A percentile compares a stretch with the other conserved stretches of the same genome.
phyloP scores from a whole-genome alignment of 192 early-diverging fungal species.

The Cladochytrium replicatum region DNA sequence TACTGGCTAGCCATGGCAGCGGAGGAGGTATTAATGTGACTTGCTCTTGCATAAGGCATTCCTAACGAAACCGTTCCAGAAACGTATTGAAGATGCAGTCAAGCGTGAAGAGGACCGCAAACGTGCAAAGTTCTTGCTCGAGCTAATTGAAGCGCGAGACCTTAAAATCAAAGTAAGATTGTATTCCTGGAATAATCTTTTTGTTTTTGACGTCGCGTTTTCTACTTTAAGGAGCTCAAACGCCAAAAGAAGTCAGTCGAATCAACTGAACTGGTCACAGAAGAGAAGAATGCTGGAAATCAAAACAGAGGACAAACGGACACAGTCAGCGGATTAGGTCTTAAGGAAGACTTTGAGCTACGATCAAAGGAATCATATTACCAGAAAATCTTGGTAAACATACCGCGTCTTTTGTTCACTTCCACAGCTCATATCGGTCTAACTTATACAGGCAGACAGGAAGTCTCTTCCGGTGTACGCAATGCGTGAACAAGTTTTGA shows the following conservation, averaged over 20 bases:
- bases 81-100: background rate
- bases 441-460: slow-evolving; percentile 29
- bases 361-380: no score
- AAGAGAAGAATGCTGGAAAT: background rate
- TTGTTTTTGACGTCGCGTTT: no score
- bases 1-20: slow-evolving; percentile 46
- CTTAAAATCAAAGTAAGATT: slow-evolving; percentile 3
- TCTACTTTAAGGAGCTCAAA: no score
- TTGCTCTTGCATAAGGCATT: slow-evolving; percentile 16
- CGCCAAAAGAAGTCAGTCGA: no score
- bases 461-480: slow-evolving; percentile 45
- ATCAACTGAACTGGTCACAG: background rate
- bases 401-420: background rate
- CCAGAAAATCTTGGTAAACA: background rate
- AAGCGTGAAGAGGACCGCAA: slow-evolving; percentile 6
- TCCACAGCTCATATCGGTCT: background rate
- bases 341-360: background rate
- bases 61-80: slow-evolving; percentile 18
- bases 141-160: background rate
- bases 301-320: background rate
- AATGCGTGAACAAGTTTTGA: slow-evolving; percentile 43
- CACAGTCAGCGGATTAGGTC: background rate
- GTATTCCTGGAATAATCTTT: slow-evolving; percentile 1
- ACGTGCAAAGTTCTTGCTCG: slow-evolving; percentile 3
- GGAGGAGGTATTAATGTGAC: slow-evolving; percentile 18